Evolutionary conservation across 2,329 filamentous ascomycete species (phyloP).

Genomic region (Juglanconis sp.): DNA sequence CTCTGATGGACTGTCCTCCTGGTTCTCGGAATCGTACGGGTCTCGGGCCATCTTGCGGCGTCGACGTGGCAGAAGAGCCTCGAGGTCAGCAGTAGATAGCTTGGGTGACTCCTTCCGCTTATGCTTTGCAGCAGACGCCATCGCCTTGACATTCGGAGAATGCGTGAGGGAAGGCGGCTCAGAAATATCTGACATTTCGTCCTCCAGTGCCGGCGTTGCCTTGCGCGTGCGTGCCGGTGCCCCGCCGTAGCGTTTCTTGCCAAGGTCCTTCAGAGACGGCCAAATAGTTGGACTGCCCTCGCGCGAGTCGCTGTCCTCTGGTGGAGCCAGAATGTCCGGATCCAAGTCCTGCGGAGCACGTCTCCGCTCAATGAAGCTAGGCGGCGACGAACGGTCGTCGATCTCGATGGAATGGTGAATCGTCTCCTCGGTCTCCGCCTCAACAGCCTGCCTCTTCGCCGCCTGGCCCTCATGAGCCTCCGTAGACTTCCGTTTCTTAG

Average conservation of each 20-base stretch:
- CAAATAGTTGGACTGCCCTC: constrained; percentile 42
- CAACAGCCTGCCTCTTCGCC: constrained; percentile 28
- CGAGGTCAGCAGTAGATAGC: constrained; percentile 53
- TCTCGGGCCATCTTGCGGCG: constrained; percentile 34
- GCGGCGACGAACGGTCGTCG: constrained; percentile 31
- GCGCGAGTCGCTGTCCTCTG: constrained; percentile 45
- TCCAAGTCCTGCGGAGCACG: constrained; percentile 40
- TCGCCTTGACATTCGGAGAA: constrained; percentile 53
- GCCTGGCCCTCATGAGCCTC: constrained; percentile 37
- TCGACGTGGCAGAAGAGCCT: constrained; percentile 52
- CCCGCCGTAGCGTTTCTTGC: constrained; percentile 38
- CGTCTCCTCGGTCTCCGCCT: constrained; percentile 16
- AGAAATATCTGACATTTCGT: constrained; percentile 52
- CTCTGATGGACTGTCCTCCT: constrained; percentile 42
- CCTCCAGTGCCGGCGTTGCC: constrained; percentile 34
- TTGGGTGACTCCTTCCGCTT: constrained; percentile 37
- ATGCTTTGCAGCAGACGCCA: constrained; percentile 16
- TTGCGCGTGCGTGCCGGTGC: constrained; percentile 26
- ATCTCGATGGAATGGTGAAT: constrained; percentile 25
- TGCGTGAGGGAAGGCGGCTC: constrained; percentile 66
- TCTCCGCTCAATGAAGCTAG: constrained; percentile 28
- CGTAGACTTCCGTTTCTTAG: constrained; percentile 56
- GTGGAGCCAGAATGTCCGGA: constrained; percentile 52
- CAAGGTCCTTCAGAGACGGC: constrained; percentile 51
- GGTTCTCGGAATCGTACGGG: constrained; percentile 44